Base-by-base conservation (phyloP, 495 filamentous ascomycete species). In the Chaetomium fimeti region DNA sequence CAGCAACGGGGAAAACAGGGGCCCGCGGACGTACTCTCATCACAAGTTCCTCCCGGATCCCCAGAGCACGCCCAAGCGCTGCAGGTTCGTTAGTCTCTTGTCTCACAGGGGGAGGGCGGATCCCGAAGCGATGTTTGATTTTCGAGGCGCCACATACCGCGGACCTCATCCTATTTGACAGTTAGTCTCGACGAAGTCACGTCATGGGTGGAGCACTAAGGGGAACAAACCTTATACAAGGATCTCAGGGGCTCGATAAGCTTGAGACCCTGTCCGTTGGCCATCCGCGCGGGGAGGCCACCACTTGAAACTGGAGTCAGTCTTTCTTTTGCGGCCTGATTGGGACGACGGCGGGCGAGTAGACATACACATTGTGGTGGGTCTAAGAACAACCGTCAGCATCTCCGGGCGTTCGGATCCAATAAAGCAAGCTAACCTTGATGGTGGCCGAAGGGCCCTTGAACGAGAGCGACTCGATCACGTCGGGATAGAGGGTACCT, bases 381-480 rank as follows among this genome's bases (percentile, higher is more conserved):
- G 66, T 68, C 62, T 64, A 22, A 16, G 0, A 1, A 6, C 24
- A 53, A 28, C 20, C 24, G 52, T 62, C 60, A 62, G 51, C 40
- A 16, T n/a, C 36, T 16, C 18, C 9, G 18, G 3, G 15, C n/a
- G 18, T 36, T 15, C 8, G 4, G 27, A n/a, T 45, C n/a, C 32
- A 20, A 27, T 22, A 24, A 27, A 20, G 6, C 11, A 13, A 27
- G 59, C 62, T 43, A 11, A 64, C 51, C 76, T 94, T 95, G 72
- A 96, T 94, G 12, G 92, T 95, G 40, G 84, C 83, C 18, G 82
- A 86, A 24, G 91, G 90, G 0, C 90, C 91, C 77, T 91, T 90
- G 83, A 92, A 93, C 48, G 85, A 88, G 66, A 93, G 85, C 67
- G 82, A 87, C 71, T 92, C 91, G 68, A 94, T 93, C 55, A 92